Conservation (phyloP, 345 rosid species). For the Corchorus olitorius region DNA sequence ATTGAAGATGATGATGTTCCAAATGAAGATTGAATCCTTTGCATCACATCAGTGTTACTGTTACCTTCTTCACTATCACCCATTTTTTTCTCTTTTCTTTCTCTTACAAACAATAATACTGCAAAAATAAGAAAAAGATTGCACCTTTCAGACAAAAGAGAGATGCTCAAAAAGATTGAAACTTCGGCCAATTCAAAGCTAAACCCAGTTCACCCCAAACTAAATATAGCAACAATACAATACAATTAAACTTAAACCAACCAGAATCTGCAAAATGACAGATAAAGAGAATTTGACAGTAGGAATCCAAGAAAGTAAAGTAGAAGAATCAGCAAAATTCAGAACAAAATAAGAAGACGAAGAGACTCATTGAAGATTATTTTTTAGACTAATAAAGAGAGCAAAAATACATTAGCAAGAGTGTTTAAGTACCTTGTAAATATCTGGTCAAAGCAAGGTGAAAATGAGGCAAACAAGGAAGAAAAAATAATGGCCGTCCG, state of each 20-base stretch:
- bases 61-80: constrained; percentile 67
- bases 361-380: neutral
- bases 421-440: constrained; percentile 13
- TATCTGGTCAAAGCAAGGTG: constrained; percentile 13
- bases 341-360: neutral
- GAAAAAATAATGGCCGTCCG: constrained; percentile 17
- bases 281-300: neutral
- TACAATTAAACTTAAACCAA: constrained; percentile 26
- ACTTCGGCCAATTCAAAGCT: constrained; percentile 11
- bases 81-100: constrained; percentile 36
- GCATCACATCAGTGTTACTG: constrained; percentile 61
- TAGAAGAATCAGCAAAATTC: neutral
- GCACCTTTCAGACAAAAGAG: neutral
- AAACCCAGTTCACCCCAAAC: constrained; percentile 21
- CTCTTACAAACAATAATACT: neutral
- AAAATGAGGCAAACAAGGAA: neutral
- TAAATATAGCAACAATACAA: constrained; percentile 20
- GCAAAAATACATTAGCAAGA: neutral
- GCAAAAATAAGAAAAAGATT: neutral
- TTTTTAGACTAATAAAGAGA: neutral
- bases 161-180: neutral
- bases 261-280: constrained; percentile 32
- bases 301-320: neutral
- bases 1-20: constrained; percentile 56
- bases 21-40: constrained; percentile 65